phyloP scores from a whole-genome alignment of 2,329 filamentous ascomycete genomes.

The Xylariaceae sp. region DNA sequence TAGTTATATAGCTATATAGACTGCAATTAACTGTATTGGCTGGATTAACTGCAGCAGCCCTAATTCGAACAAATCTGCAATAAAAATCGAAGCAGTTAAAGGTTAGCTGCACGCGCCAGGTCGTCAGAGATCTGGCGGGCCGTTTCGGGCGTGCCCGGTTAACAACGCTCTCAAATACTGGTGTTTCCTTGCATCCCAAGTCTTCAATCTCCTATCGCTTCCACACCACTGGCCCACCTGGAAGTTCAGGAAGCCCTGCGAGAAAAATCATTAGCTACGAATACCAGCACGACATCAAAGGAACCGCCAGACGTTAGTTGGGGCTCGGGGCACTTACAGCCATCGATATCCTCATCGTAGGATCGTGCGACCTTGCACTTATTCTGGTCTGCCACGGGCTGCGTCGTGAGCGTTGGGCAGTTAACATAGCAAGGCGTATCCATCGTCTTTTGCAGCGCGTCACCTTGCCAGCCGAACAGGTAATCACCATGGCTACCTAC shows the following conservation, averaged over 20 bases:
- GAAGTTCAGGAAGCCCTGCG: slow-evolving; percentile 34
- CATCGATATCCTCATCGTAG: slow-evolving; percentile 43
- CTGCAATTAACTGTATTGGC: too few relatives aligned
- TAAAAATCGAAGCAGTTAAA: too few relatives aligned
- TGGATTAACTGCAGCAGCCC: too few relatives aligned
- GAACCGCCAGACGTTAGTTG: neutral
- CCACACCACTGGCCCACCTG: slow-evolving; percentile 31
- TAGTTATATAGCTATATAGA: too few relatives aligned
- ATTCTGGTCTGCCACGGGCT: slow-evolving; percentile 43
- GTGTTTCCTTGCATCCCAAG: too few relatives aligned
- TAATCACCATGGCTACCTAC: slow-evolving; percentile 47
- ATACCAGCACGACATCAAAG: slow-evolving; percentile 9
- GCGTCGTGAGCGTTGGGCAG: slow-evolving; percentile 42
- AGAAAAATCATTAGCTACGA: slow-evolving; percentile 1
- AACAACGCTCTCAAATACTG: too few relatives aligned
- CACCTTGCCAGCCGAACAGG: slow-evolving; percentile 52
- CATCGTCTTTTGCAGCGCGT: slow-evolving; percentile 44
- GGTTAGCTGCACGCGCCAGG: too few relatives aligned
- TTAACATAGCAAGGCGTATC: slow-evolving; percentile 44
- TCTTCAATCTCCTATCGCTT: slow-evolving; percentile 26
- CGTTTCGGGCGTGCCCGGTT: too few relatives aligned
- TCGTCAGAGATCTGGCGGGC: too few relatives aligned
- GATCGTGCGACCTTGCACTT: slow-evolving; percentile 42
- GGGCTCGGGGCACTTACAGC: slow-evolving; percentile 39
- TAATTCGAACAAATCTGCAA: too few relatives aligned